Base-by-base conservation (phyloP, 306 rosid species). In the Cajanus cajan region DNA sequence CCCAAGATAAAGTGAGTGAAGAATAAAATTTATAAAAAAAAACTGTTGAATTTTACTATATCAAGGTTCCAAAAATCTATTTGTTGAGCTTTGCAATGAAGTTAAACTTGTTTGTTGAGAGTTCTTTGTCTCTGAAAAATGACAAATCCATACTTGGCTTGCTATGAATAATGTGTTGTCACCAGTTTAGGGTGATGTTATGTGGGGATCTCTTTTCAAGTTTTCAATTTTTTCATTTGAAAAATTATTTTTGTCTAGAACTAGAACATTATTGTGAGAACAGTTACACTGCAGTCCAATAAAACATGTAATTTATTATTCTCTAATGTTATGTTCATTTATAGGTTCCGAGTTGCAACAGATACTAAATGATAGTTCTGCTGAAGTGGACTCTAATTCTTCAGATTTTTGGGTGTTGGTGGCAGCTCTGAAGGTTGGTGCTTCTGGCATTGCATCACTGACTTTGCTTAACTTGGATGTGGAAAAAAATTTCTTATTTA, bases 331-430 rank as follows among this genome's bases (percentile, higher is more conserved):
- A 25, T 73, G 66, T 80, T 63, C 85, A 31, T 82, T 79, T 31
- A 25, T 82, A 90, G 95, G 87, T 78, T 21, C 78, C 6, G 97
- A 88, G 78, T 83, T 92, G 88, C 88, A 89, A 62, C 91, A 78
- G 74, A 82, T 95, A 76, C 86, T 91, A 57, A 86, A 88, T 70
- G 98, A 95, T 81, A 81, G 83, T 80, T 81, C 82, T 83, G 87
- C 87, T 69, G 99, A 95, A 82, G 89, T 93, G 81, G 90, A 90
- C 73, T 84, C 92, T 41, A 86, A 63, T 81, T 95, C 99, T 24
- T 93, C 96, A 18, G 91, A 93, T 77, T 93, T 93, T 91, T 95
- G 99, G 99, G 89, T 92, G 78, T 77, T 95, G 92, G 93, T 95
- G 80, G 96, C 96, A 83, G 97, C 99, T 33, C 82, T 95, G 77